Percentiles rank a stretch among this genome's conserved stretches.
Evolutionary conservation across 2,329 filamentous ascomycete species (phyloP).

Genomic region (Arthrobotrys pseudoclavata): DNA sequence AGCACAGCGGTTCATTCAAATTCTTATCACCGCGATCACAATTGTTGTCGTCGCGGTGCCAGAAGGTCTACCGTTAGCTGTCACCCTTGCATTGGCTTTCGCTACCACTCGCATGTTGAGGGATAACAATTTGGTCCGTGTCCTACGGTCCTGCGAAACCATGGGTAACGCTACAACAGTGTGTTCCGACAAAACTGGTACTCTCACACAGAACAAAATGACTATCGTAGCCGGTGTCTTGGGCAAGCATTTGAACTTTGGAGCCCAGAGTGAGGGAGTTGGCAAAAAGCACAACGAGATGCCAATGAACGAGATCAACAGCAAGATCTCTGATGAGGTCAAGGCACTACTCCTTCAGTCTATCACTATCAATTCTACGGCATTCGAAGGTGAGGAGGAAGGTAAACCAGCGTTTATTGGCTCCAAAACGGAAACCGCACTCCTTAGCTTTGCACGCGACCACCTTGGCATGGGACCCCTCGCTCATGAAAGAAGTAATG

Average conservation of each 20-base stretch:
- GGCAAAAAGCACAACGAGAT: slow-evolving; percentile 67
- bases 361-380: slow-evolving; percentile 77
- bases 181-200: slow-evolving; percentile 84
- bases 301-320: slow-evolving; percentile 71
- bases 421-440: slow-evolving; percentile 82
- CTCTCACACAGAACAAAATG: slow-evolving; percentile 75
- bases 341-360: slow-evolving; percentile 74
- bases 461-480: slow-evolving; percentile 76
- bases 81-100: slow-evolving; percentile 77
- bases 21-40: slow-evolving; percentile 67
- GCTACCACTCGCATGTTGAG: slow-evolving; percentile 77
- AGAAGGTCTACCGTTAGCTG: slow-evolving; percentile 71
- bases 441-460: slow-evolving; percentile 78
- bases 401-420: slow-evolving; percentile 76
- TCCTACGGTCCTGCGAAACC: slow-evolving; percentile 77
- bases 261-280: slow-evolving; percentile 63
- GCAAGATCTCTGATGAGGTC: slow-evolving; percentile 70
- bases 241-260: slow-evolving; percentile 63
- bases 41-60: slow-evolving; percentile 67
- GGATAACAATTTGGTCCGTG: slow-evolving; percentile 78
- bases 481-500: slow-evolving; percentile 74
- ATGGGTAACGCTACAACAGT: slow-evolving; percentile 81
- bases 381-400: slow-evolving; percentile 76
- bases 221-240: slow-evolving; percentile 66
- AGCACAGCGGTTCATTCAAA: slow-evolving; percentile 66